Conservation (phyloP, 768 basidiomycete species). For the Podaxis sp. region DNA sequence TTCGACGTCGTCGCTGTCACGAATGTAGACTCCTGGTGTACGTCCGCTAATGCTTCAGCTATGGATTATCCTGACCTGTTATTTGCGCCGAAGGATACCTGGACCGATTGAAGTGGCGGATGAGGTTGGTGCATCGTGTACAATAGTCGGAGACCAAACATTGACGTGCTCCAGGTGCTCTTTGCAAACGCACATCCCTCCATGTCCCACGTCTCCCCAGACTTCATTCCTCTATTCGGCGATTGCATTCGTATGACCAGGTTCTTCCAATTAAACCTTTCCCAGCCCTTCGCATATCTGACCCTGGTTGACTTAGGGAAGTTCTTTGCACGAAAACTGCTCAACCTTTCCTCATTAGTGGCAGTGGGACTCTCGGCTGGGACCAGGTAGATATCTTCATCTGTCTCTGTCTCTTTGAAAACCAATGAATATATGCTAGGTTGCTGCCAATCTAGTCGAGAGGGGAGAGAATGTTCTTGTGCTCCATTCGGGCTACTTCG, state of each 20-base stretch:
- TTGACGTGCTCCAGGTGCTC: slow-evolving; percentile 30
- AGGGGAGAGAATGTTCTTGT: slow-evolving; percentile 77
- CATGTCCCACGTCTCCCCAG: slow-evolving; percentile 84
- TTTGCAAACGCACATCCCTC: slow-evolving; percentile 91
- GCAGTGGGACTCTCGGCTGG: slow-evolving; percentile 96
- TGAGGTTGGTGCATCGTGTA: slow-evolving; percentile 38
- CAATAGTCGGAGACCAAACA: background rate
- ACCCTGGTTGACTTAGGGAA: slow-evolving; percentile 35
- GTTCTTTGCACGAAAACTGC: slow-evolving; percentile 74
- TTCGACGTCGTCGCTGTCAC: slow-evolving; percentile 14
- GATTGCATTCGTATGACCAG: slow-evolving; percentile 85
- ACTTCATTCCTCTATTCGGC: slow-evolving; percentile 85
- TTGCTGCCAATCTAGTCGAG: slow-evolving; percentile 88
- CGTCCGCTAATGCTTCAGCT: slow-evolving; percentile 15
- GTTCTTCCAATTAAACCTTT: slow-evolving; percentile 27
- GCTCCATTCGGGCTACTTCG: slow-evolving; percentile 91
- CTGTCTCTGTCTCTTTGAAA: background rate
- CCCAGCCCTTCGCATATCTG: background rate
- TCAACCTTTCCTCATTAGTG: slow-evolving; percentile 92
- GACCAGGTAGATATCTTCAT: slow-evolving; percentile 59
- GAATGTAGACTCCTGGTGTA: slow-evolving; percentile 46
- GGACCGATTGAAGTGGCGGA: slow-evolving; percentile 60
- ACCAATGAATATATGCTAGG: slow-evolving; percentile 34
- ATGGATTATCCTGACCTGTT: slow-evolving; percentile 12
- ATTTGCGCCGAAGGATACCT: slow-evolving; percentile 40